Base-by-base conservation (phyloP, 768 basidiomycete genomes). In the Boletus rubropictus region DNA sequence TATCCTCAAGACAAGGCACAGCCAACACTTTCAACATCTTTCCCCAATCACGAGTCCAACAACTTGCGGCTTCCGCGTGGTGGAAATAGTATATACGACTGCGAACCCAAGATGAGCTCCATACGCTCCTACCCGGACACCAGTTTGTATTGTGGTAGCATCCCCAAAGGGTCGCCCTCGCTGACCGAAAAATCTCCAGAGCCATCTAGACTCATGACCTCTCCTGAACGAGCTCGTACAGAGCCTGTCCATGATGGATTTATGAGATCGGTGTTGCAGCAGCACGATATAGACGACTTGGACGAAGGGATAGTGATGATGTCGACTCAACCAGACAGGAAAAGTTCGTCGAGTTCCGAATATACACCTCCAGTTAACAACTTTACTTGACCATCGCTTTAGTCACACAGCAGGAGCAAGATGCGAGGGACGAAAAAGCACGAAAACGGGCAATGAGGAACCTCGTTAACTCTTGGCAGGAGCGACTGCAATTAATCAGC, bases 381-480 rank as follows among this genome's bases (percentile, higher is more conserved):
- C 18, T 25, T 9, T 21, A 2, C 37, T 43, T 25, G 42, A 20
- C 28, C 24, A 18, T 43, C 40, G 18, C 5, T 42, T 36, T 43
- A 75, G 73, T 64, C 28, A 72, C 76, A 1, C 78, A 80, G 49
- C 63, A 69, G 41, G 72, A 78, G 1, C 79, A 81, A 52, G 66
- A 81, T 51, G 53, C 66, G 7, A 63, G 58, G 21, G 81, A 82
- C 47, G 75, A 74, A 7, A 61, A 70, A 47, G 71, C 69, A 11
- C 65, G 69, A 32, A 66, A 64, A 52, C 69, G 71, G 41, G 77
- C 74, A 3, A 67, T 75, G 66, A 71, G 62, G 40, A 74, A 78
- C 34, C 69, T 81, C 3, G 69, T 79, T n/a, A 72, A 74, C 53
- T 77, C 77, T 4, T 82, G 81, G 81, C 75, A 78, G 69, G 80